These are phyloP conservation scores for Plantago elongata DNA, from an alignment of 257 asterid genomes.

Conservation along the genomic window DNA sequence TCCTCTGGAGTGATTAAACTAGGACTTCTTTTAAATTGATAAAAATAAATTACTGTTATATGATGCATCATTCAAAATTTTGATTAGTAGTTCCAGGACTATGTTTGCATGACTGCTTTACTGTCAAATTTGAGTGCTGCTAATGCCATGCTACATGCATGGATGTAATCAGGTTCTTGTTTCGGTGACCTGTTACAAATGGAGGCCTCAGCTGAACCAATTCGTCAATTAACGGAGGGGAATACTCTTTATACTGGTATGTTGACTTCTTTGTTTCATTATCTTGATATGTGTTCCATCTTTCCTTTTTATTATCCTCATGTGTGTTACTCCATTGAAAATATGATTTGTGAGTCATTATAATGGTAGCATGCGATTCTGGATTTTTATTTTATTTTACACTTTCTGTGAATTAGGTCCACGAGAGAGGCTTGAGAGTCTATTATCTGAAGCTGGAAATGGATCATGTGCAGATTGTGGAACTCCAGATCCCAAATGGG, in stretches of 20 bases:
- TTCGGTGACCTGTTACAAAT: conserved; percentile 28
- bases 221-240: conserved; percentile 14
- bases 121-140: background rate
- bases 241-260: conserved; percentile 21
- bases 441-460: conserved; percentile 63
- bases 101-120: conserved; percentile 1
- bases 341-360: background rate
- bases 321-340: background rate
- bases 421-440: conserved; percentile 52
- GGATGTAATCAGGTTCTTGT: conserved; percentile 19
- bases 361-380: conserved; percentile 7
- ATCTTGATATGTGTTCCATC: background rate
- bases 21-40: no score
- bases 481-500: conserved; percentile 93
- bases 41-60: no score
- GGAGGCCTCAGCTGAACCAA: conserved; percentile 26
- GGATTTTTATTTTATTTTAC: conserved; percentile 8
- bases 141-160: background rate
- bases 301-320: background rate
- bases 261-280: conserved; percentile 15
- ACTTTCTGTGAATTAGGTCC: conserved; percentile 41
- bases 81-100: background rate
- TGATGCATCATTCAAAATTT: background rate
- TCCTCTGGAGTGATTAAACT: no score
- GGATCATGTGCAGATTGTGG: conserved; percentile 88